Evolutionary conservation across 768 basidiomycete species (phyloP), one percentile per base, ranked within the genome.

Genomic region (Auricularia sp.): DNA sequence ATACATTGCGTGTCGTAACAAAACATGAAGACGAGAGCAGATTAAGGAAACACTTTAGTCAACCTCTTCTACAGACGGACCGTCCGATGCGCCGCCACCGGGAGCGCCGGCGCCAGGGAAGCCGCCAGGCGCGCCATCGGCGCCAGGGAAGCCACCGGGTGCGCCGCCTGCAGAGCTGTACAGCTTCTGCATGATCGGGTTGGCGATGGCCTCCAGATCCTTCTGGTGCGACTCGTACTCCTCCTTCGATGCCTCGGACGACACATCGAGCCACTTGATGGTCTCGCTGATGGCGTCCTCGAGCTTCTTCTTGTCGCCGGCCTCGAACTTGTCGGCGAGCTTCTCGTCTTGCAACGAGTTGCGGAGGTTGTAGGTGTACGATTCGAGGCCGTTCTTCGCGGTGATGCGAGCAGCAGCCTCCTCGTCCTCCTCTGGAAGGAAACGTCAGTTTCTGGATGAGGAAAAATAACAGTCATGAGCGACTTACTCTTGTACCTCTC

Each of bases 181-280:
- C 34, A 95, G 82, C 70, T 81, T 83, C 74, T 82, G 81, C 83
- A 84, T 84, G 71, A 87, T 86, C 11, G 86, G 86, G 75, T 78
- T 84, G 70, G 93, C 91, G 69, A 95, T 73, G 18, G 72, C 77
- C 79, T 97, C 94, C 61, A 98, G 80, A 78, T 97, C 94, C 81
- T 95, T 95, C 75, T 95, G 93, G 78, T 86, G 89, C 71, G 82
- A 82, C 75, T 91, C 90, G 77, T 95, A 94, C 79, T 98, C 95
- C 72, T 94, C 91, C 80, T 92, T 94, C 68, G 89, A 89, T 1
- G 84, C 96, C 72, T 96, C 91, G 73, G 93, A 89, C 44, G 93
- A 91, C 65, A 71, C 75, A 72, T 95, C 93, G 67, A 97, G 86
- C 90, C 90, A 93, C 42, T 79, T 73, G 77, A 97, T 91, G 62